Base-by-base conservation (phyloP, 768 basidiomycete species). In the Mrakia gelida region DNA sequence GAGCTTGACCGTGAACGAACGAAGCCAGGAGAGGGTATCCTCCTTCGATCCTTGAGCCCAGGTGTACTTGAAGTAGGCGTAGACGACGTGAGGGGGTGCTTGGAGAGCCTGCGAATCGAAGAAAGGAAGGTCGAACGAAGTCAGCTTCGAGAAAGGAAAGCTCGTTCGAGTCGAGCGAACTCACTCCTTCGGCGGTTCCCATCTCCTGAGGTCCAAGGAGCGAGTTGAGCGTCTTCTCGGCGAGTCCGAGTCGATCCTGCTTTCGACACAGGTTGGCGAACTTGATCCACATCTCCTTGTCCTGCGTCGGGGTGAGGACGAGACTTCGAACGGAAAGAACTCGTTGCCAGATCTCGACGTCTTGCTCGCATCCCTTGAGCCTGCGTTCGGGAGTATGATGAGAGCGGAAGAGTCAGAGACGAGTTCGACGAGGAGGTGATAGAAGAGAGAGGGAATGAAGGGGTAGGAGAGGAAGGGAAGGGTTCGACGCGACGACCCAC, bases 281-380 rank as follows among this genome's bases (percentile, higher is more conserved):
- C 85, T 97, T 95, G 85, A 99, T 97, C 95, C 95, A 98, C 90
- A 97, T 98, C 67, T 92, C 89, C 63, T 92, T 93, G 83, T 98
- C 95, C 80, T 97, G 94, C 80, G 92, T 92, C 0, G 97, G 96
- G 63, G 90, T 92, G 38, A 98, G 87, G 30, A 99, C 95, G 73
- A 98, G 88, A 0, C 95, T 94, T 74, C 97, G 89, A 71, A 99
- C 94, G 87, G 98, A 96, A 13, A 99, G 87, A 75, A 98, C 93
- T 28, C 96, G 90, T 84, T 98, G 97, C 97, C 97, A 99, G 7
- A 97, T 94, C 85, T 99, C 97, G 49, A 98, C 96, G 81, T 98
- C 97, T 32, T 94, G 93, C 82, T 98, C 95, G 85, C 95, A 98
- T 1, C 95, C 97, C 86, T 93, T 91, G 59, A 99, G 85, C 78